Conservation (phyloP, 169 alveolate species). For the Plasmodium billcollinsi region DNA sequence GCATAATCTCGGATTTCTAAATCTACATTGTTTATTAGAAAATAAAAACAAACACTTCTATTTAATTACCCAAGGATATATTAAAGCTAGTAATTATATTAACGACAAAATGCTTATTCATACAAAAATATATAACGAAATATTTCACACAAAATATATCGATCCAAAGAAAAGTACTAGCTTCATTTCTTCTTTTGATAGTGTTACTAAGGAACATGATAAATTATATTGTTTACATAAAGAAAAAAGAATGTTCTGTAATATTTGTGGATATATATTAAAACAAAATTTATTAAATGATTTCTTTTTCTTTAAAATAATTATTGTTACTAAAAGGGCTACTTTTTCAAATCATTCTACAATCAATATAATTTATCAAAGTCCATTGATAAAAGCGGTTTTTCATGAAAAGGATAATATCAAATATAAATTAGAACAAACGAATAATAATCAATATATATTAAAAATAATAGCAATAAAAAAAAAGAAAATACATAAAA, state of each 20-base stretch:
- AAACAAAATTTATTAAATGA: slow-evolving; percentile 58
- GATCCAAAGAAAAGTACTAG: slow-evolving; percentile 2
- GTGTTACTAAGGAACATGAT: slow-evolving; percentile 2
- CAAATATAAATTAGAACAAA: slow-evolving; percentile 65
- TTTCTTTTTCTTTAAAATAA: slow-evolving; percentile 39
- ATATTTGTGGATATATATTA: slow-evolving; percentile 28
- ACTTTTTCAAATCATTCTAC: slow-evolving; percentile 32
- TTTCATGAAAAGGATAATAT: slow-evolving; percentile 59
- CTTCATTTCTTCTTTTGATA: background rate
- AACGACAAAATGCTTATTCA: slow-evolving; percentile 53
- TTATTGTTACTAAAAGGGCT: slow-evolving; percentile 34
- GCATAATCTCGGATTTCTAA: slow-evolving; percentile 35
- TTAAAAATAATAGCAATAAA: slow-evolving; percentile 68
- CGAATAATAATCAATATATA: slow-evolving; percentile 33
- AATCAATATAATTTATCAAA: slow-evolving; percentile 54
- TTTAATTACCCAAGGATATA: slow-evolving; percentile 61
- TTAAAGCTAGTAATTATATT: slow-evolving; percentile 65
- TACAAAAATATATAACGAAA: slow-evolving; percentile 61
- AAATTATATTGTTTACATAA: slow-evolving; percentile 32
- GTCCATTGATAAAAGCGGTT: slow-evolving; percentile 58
- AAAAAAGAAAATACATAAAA: slow-evolving; percentile 68
- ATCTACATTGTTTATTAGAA: slow-evolving; percentile 63
- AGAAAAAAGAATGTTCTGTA: slow-evolving; percentile 21
- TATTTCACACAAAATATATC: slow-evolving; percentile 35
- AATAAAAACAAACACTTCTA: slow-evolving; percentile 44